A percentile compares a stretch with the other conserved stretches of the same genome.
These are phyloP conservation scores for Microcyclosporella mali DNA, from an alignment of 2,329 filamentous ascomycete genomes.

Conservation along the genomic window DNA sequence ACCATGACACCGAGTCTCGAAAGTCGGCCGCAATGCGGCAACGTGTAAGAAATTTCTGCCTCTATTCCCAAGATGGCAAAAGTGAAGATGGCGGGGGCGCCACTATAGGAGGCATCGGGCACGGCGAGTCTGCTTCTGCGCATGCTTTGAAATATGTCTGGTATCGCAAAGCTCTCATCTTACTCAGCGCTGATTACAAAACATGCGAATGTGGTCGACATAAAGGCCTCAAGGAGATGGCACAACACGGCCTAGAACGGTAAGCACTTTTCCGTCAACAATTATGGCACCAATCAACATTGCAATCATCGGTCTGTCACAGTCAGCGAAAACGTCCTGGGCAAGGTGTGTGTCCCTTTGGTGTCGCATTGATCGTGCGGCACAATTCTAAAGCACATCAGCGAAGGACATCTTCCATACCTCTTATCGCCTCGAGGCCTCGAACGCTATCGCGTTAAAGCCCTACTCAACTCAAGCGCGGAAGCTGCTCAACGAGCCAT, in stretches of 20 bases:
- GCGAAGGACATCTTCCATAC: constrained; percentile 53
- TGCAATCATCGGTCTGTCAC: constrained; percentile 54
- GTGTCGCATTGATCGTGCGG: not conserved
- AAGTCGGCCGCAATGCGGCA: not conserved
- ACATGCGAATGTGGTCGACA: not conserved
- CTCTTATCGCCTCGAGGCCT: constrained; percentile 43
- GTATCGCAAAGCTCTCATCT: not conserved
- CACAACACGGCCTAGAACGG: too few relatives aligned
- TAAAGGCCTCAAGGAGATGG: not conserved
- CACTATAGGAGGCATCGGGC: too few relatives aligned
- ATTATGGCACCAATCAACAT: constrained; percentile 49
- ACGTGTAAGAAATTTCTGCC: too few relatives aligned
- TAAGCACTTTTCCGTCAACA: not conserved
- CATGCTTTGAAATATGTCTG: too few relatives aligned
- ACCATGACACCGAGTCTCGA: too few relatives aligned
- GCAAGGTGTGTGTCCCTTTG: constrained; percentile 30
- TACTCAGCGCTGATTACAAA: not conserved
- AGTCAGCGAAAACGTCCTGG: constrained; percentile 49
- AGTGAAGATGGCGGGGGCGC: too few relatives aligned
- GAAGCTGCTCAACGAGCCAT: constrained; percentile 41
- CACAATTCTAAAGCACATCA: constrained; percentile 10
- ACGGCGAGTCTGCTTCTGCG: too few relatives aligned
- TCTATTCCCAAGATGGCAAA: too few relatives aligned
- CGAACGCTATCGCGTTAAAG: constrained; percentile 43
- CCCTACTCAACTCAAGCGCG: constrained; percentile 45